Conservation (phyloP, 139 green algal genomes). For the Coelastrella sp. region DNA sequence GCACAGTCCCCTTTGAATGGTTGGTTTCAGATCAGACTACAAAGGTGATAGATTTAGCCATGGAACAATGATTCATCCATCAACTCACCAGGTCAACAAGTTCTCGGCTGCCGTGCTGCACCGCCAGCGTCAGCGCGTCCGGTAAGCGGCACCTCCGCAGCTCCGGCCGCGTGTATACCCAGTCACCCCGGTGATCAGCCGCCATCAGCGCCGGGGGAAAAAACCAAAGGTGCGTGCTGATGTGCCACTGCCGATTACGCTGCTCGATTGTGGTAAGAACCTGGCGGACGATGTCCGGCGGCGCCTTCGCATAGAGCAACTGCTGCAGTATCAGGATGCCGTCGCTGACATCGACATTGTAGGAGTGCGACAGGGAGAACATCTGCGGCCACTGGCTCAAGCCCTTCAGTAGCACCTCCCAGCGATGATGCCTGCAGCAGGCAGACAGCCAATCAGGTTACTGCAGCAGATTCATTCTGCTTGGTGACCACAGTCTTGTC, state of each 20-base stretch:
- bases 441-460: background rate
- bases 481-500: no score
- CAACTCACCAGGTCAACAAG: slow-evolving; percentile 2
- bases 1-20: no score
- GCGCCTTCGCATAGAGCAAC: slow-evolving; percentile 18
- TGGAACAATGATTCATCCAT: background rate
- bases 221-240: background rate
- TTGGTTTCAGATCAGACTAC: no score
- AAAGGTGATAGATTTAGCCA: no score
- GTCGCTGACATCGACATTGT: background rate
- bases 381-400: background rate
- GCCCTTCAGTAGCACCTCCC: slow-evolving; percentile 14
- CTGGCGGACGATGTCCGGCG: background rate
- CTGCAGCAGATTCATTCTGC: background rate
- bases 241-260: background rate
- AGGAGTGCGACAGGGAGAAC: background rate
- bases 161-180: background rate
- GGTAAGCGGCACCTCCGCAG: background rate
- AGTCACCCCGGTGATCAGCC: background rate
- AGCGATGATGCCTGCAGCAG: slow-evolving; percentile 31
- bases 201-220: background rate
- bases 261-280: background rate
- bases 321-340: slow-evolving; percentile 10
- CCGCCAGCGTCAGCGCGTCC: slow-evolving; percentile 19
- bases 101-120: background rate